A percentile compares a stretch with the other conserved stretches of the same genome.
Evolutionary conservation across 2,329 filamentous ascomycete species (phyloP).

Genomic region (Cercospora sp.): DNA sequence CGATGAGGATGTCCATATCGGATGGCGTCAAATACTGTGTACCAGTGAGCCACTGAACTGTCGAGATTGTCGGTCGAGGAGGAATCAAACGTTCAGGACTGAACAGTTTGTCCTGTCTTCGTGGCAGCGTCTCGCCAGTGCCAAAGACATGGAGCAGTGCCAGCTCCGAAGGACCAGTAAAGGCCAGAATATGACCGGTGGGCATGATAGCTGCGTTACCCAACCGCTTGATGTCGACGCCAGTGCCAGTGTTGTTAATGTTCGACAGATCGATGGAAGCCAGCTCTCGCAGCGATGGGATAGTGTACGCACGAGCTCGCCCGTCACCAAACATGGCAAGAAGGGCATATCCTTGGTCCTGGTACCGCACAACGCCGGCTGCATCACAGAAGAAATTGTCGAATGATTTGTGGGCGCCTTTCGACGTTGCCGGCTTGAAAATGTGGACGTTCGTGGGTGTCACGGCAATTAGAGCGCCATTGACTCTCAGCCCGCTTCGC

Average conservation of each 20-base stretch:
- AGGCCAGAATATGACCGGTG: constrained; percentile 81
- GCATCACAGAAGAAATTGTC: constrained; percentile 80
- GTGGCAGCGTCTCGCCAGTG: constrained; percentile 61
- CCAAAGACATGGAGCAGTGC: constrained; percentile 85
- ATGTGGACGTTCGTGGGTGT: constrained; percentile 74
- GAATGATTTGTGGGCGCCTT: constrained; percentile 90
- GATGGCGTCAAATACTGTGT: constrained; percentile 85
- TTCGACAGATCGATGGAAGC: constrained; percentile 63
- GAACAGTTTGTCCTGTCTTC: constrained; percentile 68
- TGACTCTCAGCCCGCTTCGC: constrained; percentile 70
- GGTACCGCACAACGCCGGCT: constrained; percentile 73
- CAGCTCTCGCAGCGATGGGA: constrained; percentile 88
- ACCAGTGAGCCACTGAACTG: constrained; percentile 93
- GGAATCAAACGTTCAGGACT: constrained; percentile 75
- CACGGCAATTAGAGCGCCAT: constrained; percentile 79
- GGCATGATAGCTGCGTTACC: constrained; percentile 69
- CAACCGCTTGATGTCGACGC: constrained; percentile 72
- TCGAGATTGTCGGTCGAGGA: constrained; percentile 86
- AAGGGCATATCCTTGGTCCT: constrained; percentile 71
- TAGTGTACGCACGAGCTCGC: constrained; percentile 73
- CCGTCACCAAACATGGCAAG: constrained; percentile 85
- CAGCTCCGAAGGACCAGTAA: constrained; percentile 85
- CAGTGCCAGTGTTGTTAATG: constrained; percentile 43
- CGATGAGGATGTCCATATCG: constrained; percentile 88
- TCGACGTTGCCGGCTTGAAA: constrained; percentile 79